Conservation (phyloP, 2,329 filamentous ascomycete species). For the Cladophialophora exuberans region DNA sequence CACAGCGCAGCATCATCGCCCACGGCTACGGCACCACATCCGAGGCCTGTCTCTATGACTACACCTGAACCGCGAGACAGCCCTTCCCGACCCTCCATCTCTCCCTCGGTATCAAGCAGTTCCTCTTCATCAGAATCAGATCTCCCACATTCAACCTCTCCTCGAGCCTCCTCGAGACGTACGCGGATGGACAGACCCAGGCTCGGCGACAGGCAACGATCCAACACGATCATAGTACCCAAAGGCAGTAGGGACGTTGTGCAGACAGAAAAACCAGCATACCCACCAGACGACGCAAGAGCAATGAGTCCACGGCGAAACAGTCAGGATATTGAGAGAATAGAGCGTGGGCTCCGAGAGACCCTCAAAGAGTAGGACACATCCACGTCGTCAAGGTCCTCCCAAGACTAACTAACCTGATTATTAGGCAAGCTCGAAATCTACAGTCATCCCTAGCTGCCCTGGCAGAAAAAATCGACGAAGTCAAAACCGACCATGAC, state of each 20-base stretch:
- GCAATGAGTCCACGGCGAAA: constrained; percentile 93
- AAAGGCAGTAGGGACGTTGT: constrained; percentile 75
- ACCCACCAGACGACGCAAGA: constrained; percentile 84
- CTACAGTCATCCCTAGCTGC: constrained; percentile 87
- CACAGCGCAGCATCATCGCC: constrained; percentile 16
- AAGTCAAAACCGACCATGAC: constrained; percentile 91
- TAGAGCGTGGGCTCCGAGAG: constrained; percentile 78
- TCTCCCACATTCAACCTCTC: constrained; percentile 46
- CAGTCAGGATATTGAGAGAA: constrained; percentile 84
- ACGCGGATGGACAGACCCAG: constrained; percentile 63
- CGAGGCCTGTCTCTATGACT: constrained; percentile 23
- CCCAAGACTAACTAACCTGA: constrained; percentile 10
- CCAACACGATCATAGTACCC: constrained; percentile 80
- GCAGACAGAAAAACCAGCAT: constrained; percentile 72
- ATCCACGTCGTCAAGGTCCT: constrained; percentile 26
- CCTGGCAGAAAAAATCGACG: constrained; percentile 91
- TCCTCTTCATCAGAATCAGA: constrained; percentile 53
- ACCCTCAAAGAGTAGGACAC: constrained; percentile 62
- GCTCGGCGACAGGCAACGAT: constrained; percentile 74
- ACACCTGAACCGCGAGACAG: constrained; percentile 3
- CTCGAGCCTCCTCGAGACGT: constrained; percentile 56
- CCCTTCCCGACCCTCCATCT: constrained; percentile 18
- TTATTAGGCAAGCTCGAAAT: constrained; percentile 76
- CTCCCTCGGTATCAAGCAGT: constrained; percentile 30
- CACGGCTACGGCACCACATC: constrained; percentile 23